These are phyloP conservation scores for Vitis amurensis DNA, from an alignment of 164 flowering plant species.

Conservation along the genomic window DNA sequence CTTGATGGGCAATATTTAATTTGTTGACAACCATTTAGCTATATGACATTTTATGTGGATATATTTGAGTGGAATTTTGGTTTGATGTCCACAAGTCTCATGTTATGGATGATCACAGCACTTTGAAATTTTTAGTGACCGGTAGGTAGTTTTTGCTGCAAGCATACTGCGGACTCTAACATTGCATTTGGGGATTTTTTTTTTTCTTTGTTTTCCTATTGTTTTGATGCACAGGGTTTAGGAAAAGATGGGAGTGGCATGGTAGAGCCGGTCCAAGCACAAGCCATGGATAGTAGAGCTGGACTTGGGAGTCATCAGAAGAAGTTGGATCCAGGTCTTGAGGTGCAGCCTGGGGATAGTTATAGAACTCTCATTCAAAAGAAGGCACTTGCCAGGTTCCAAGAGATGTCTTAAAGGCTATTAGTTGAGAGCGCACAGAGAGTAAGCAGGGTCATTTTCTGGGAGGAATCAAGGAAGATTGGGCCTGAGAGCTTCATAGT, in stretches of 20 bases:
- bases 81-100: neutral
- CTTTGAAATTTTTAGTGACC: neutral
- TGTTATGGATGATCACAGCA: neutral
- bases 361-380: conserved; percentile 85
- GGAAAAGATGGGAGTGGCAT: conserved; percentile 98
- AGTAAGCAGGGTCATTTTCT: too few relatives aligned
- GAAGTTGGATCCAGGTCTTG: conserved; percentile 76
- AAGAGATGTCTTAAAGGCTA: conserved; percentile 62
- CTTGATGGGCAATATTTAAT: neutral
- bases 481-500: too few relatives aligned
- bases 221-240: conserved; percentile 57
- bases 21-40: neutral
- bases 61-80: neutral
- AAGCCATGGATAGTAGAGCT: conserved; percentile 65
- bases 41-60: neutral
- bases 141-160: conserved; percentile 1
- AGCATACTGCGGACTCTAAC: conserved; percentile 9
- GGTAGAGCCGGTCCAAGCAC: conserved; percentile 89
- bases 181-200: conserved; percentile 3
- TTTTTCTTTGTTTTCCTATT: conserved; percentile 12
- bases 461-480: too few relatives aligned
- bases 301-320: conserved; percentile 89
- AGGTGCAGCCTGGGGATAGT: conserved; percentile 89
- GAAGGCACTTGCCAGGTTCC: conserved; percentile 88
- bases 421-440: too few relatives aligned